Conservation (phyloP, 2,329 filamentous ascomycete species). For the Ophiostoma novo-ulmi region DNA sequence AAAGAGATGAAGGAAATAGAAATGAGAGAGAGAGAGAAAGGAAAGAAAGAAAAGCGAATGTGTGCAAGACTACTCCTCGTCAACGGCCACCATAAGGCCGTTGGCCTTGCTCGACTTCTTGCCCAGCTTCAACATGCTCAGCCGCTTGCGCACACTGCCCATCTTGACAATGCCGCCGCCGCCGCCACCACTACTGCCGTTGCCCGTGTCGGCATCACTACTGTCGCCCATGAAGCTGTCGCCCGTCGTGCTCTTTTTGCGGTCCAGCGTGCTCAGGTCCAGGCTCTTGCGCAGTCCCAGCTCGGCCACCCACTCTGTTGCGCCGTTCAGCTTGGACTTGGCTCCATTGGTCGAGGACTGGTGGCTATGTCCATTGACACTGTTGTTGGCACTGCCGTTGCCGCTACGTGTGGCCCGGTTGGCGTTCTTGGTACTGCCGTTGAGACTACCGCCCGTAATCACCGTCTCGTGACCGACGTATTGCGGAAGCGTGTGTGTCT, state of each 20-base stretch:
- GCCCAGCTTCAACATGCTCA: constrained; percentile 72
- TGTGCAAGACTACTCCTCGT: constrained; percentile 44
- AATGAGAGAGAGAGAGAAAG: background rate
- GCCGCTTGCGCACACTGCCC: constrained; percentile 67
- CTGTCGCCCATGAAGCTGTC: constrained; percentile 14
- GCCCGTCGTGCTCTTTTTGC: constrained; percentile 28
- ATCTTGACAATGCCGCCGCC: constrained; percentile 42
- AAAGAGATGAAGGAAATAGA: background rate
- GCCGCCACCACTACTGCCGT: background rate
- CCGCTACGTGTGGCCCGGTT: constrained; percentile 12
- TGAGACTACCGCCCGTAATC: constrained; percentile 4
- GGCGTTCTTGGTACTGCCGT: constrained; percentile 6
- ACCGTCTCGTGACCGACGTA: constrained; percentile 10
- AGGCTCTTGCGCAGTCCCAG: constrained; percentile 30
- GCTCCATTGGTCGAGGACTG: constrained; percentile 16
- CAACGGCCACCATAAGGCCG: constrained; percentile 49
- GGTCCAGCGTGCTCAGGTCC: constrained; percentile 27
- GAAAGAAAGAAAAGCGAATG: background rate
- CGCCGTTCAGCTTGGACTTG: constrained; percentile 29
- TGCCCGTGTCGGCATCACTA: constrained; percentile 11
- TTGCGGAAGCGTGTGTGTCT: constrained; percentile 17
- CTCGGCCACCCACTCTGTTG: constrained; percentile 35
- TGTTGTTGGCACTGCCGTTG: constrained; percentile 18
- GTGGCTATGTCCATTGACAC: constrained; percentile 27
- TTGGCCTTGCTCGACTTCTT: constrained; percentile 59